Conservation (phyloP, 176 grass and related monocot species). For the Tillandsia fasciculata region DNA sequence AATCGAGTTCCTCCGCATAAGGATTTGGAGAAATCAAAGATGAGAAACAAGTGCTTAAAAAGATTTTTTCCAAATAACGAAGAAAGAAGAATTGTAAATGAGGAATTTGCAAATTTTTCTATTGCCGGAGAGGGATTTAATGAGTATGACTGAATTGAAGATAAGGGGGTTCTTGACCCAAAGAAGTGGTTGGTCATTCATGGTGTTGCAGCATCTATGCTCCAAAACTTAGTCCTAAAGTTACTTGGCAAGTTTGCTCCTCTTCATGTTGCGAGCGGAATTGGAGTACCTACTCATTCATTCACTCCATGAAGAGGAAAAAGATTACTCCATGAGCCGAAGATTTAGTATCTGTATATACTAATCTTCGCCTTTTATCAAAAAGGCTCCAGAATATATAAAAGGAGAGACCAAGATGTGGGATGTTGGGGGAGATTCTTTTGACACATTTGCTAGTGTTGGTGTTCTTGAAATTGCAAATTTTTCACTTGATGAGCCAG, state of each 20-base stretch:
- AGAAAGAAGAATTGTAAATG: not conserved
- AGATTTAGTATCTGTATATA: no score
- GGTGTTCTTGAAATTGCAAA: no score
- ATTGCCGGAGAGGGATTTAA: not conserved
- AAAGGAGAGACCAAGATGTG: no score
- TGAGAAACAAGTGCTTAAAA: not conserved
- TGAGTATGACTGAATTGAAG: no score
- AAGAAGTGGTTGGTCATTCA: conserved; percentile 9
- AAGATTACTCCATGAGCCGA: no score
- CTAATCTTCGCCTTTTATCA: no score
- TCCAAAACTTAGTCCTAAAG: conserved; percentile 17
- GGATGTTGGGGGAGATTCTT: no score
- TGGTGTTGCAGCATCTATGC: not conserved
- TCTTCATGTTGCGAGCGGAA: not conserved
- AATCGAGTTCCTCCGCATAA: no score
- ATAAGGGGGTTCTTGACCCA: not conserved
- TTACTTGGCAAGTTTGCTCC: conserved; percentile 5
- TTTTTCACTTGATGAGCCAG: not conserved
- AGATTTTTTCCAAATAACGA: not conserved
- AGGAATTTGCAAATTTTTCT: conserved; percentile 13
- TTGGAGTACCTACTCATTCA: no score
- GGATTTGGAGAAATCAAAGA: not conserved
- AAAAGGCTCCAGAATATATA: no score
- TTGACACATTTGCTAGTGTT: no score
- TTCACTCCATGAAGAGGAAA: no score